Evolutionary conservation across 805 yeast species (phyloP), one percentile per base, ranked within the genome.

Genomic region (Suhomyces canberraensis): DNA sequence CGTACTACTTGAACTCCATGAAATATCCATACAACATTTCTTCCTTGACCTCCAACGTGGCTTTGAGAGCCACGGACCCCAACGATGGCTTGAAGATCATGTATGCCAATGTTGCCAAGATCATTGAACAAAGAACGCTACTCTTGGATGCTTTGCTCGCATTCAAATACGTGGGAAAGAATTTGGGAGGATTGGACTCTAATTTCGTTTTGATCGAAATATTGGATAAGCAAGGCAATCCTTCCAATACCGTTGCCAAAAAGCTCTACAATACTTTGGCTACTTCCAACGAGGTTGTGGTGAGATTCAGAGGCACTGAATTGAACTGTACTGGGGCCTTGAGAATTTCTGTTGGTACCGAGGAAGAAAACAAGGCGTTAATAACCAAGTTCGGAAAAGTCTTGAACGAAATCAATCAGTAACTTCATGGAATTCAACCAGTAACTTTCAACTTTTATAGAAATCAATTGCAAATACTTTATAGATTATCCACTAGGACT

Each of bases 21-120:
- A 93, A 93, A 58, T 96, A 95, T 25, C 98, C 98, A 2, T 93
- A 93, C 64, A 93, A 91, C 59, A 85, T 93, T 39, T 86, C 96
- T 7, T 75, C 88, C 9, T 66, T 84, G 46, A 80, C 98, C 1
- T 71, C 96, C 4, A 75, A 76, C 37, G 66, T 88, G 29, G 97
- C 95, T 0, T 41, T 69, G 17, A 74, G 90, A 43, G 95, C 97
- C 1, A 75, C 91, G 5, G 64, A 74, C 4, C 52, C 68, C 3
- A 72, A 69, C 8, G 24, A 46, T 0, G 82, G 87, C 20, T 56
- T 90, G 32, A 54, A 55, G 4, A 54, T 61, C 16, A 86, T 90
- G 95, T 66, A 75, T 50, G 40, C 50, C 2, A 71, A 68, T 34
- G 83, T 82, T 11, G 55, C 50, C 0, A 54, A 52, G 8, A 76